phyloP scores from a whole-genome alignment of 768 basidiomycete genomes.

The Wakefieldia striispora region DNA sequence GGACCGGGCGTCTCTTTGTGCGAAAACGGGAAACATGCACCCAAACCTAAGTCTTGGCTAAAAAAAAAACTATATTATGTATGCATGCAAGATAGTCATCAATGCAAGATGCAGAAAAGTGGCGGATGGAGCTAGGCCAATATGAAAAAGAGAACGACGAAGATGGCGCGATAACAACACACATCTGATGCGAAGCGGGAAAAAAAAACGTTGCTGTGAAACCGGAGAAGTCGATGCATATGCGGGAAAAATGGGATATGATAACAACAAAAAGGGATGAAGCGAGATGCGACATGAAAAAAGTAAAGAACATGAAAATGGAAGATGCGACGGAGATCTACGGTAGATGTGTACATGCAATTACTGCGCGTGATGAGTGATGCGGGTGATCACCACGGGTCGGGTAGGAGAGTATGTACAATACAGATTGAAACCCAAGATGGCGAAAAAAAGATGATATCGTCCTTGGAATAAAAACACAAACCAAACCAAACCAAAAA shows the following conservation, averaged over 20 bases:
- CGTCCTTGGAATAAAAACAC: conserved; percentile 8
- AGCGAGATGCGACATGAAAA: not conserved
- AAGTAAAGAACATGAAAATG: conserved; percentile 1
- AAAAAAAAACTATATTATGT: not conserved
- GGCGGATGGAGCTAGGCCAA: not conserved
- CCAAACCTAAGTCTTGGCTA: too few relatives aligned
- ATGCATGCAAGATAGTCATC: not conserved
- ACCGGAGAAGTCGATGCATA: not conserved
- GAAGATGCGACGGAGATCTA: conserved; percentile 19
- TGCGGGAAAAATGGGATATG: not conserved
- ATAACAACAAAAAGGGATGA: not conserved
- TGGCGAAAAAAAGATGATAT: not conserved
- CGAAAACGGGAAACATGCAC: too few relatives aligned
- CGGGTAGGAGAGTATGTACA: conserved; percentile 7
- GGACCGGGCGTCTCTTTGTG: too few relatives aligned
- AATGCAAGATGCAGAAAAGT: not conserved
- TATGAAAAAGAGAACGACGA: not conserved
- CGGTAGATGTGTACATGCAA: conserved; percentile 11
- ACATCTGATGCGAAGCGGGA: not conserved
- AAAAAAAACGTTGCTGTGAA: not conserved
- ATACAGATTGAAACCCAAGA: conserved; percentile 9
- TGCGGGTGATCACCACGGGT: conserved; percentile 5
- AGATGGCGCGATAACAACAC: too few relatives aligned
- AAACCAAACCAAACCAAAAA: not conserved
- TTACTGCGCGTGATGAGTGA: conserved; percentile 3